phyloP scores from a whole-genome alignment of 1,284 basidiomycete species.

The Anthracocystis walkeri region DNA sequence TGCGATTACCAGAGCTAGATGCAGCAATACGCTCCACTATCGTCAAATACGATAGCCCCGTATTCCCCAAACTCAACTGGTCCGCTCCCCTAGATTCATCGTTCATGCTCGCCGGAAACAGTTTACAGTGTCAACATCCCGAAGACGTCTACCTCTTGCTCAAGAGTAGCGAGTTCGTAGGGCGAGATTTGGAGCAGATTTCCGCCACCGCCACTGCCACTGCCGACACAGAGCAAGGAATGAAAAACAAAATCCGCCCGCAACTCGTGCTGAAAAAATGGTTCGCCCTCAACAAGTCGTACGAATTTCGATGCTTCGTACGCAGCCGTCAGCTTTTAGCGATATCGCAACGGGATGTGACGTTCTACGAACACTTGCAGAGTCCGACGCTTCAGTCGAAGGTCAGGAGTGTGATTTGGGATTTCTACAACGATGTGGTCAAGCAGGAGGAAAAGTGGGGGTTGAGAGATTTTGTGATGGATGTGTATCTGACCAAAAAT shows the following conservation, averaged over 20 bases:
- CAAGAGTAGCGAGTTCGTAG: constrained; percentile 91
- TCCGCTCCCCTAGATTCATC: constrained; percentile 77
- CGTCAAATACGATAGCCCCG: constrained; percentile 76
- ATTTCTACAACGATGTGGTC: constrained; percentile 77
- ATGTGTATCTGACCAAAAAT: constrained; percentile 86
- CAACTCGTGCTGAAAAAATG: constrained; percentile 91
- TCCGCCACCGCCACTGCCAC: constrained; percentile 9
- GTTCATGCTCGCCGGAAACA: constrained; percentile 89
- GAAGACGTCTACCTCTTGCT: constrained; percentile 91
- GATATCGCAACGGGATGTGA: constrained; percentile 84
- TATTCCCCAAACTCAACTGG: constrained; percentile 82
- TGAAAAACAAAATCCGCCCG: constrained; percentile 1
- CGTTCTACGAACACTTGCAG: constrained; percentile 83
- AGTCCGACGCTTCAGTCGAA: constrained; percentile 72
- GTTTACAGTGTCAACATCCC: constrained; percentile 85
- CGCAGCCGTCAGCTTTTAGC: constrained; percentile 72
- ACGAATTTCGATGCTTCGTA: constrained; percentile 63
- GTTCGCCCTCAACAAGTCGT: constrained; percentile 83
- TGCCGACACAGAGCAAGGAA: not conserved
- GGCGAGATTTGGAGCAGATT: constrained; percentile 79
- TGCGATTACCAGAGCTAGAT: constrained; percentile 75
- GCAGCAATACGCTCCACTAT: constrained; percentile 79
- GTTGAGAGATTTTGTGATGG: constrained; percentile 75
- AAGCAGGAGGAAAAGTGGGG: constrained; percentile 68
- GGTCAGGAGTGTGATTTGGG: constrained; percentile 74